Evolutionary conservation across 148 eudicot species (phyloP), one percentile per base, ranked within the genome.

Genomic region (Mesembryanthemum crystallinum): DNA sequence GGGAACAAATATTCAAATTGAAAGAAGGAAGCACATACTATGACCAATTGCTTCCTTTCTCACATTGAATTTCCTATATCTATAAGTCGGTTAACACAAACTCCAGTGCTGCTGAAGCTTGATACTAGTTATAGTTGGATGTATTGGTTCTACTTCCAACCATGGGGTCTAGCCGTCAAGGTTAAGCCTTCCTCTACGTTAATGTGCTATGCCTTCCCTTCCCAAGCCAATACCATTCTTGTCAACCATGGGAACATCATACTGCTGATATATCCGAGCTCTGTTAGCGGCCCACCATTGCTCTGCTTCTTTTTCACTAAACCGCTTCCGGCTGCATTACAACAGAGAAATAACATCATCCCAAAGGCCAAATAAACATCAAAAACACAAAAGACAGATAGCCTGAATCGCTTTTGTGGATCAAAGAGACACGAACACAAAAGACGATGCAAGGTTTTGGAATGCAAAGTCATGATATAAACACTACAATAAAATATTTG

Each of bases 241-340:
- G 64, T 84, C 83, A 55, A 18, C 72, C 79, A 81, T 75, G 63
- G 79, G 83, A 55, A 81, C 86, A 71, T 84, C 73, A 58, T 80
- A 84, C 71, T 80, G 77, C 71, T 84, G 82, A 59, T 81, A 81
- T 72, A 84, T 76, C 70, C 84, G 76, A 74, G 70, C 81, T 71
- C 84, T 65, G 77, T 84, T 84, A 25, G 79, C 78, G 7, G 82
- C 83, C 86, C 86, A 84, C 86, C 86, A 84, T 14, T 72, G 79
- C 71, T 81, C 86, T 18, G 86, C 86, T 78, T 84, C 82, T 62
- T 84, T 84, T 77, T 84, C 86, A 67, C 83, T 84, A 63, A 84
- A 84, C 27, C 86, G 76, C 73, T 84, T 84, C 27, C 86, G 83
- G 69, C 86, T 84, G 86, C 77, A 75, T 71, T 25, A 52, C 28